Conservation (phyloP, 2,329 filamentous ascomycete species). For the Zarea fungicola region DNA sequence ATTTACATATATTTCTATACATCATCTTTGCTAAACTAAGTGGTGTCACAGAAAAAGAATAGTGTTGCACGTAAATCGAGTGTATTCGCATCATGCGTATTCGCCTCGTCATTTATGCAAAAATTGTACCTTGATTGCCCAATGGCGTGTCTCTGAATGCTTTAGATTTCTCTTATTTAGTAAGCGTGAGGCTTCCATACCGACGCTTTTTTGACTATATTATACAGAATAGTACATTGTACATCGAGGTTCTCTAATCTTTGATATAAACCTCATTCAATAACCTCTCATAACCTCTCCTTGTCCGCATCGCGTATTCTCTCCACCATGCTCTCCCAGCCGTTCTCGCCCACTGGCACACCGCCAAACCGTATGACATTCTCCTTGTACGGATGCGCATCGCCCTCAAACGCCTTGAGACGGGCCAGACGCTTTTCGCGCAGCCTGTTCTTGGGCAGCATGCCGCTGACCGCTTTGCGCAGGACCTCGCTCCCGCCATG, state of each 20-base stretch:
- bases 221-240: slow-evolving; percentile 5
- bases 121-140: no score
- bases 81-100: no score
- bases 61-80: no score
- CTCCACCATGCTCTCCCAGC: slow-evolving; percentile 49
- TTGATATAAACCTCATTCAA: not conserved
- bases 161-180: no score
- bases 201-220: slow-evolving; percentile 1
- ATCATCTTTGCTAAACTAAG: no score
- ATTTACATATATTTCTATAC: no score
- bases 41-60: no score
- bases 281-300: slow-evolving; percentile 42
- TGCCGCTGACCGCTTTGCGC: slow-evolving; percentile 86
- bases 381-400: slow-evolving; percentile 81
- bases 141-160: no score
- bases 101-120: no score
- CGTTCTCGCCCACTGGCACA: slow-evolving; percentile 46
- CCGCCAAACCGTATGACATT: slow-evolving; percentile 75
- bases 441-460: slow-evolving; percentile 95
- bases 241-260: not conserved
- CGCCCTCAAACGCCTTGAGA: slow-evolving; percentile 94
- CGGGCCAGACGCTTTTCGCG: slow-evolving; percentile 81
- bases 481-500: slow-evolving; percentile 89
- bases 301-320: slow-evolving; percentile 45
- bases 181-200: no score